These are phyloP conservation scores for Kwoniella pini DNA, from an alignment of 768 basidiomycete genomes.

Conservation along the genomic window DNA sequence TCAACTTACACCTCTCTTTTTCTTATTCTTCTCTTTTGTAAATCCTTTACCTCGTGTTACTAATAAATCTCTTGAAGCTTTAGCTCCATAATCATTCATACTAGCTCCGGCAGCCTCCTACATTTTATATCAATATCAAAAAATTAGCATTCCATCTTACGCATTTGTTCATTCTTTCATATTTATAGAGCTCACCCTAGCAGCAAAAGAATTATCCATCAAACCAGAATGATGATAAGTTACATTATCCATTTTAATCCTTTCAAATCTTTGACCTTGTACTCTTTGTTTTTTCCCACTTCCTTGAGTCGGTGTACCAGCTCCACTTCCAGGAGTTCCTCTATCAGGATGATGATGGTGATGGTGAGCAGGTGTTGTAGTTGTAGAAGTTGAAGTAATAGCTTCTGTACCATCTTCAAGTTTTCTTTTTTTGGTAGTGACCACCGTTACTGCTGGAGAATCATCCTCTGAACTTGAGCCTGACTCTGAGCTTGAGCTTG, in stretches of 20 bases:
- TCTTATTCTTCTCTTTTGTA: slow-evolving; percentile 99
- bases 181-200: slow-evolving; percentile 62
- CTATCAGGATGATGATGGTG: slow-evolving; percentile 26
- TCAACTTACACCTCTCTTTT: slow-evolving; percentile 71
- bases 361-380: slow-evolving; percentile 15
- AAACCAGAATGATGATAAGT: slow-evolving; percentile 59
- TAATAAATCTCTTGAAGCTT: slow-evolving; percentile 81
- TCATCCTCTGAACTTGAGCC: neutral
- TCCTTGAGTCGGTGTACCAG: slow-evolving; percentile 39
- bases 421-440: slow-evolving; percentile 50
- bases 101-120: slow-evolving; percentile 61
- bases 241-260: slow-evolving; percentile 70
- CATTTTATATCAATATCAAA: neutral
- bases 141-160: neutral
- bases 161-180: neutral
- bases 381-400: slow-evolving; percentile 43
- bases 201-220: slow-evolving; percentile 75
- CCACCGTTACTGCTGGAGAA: slow-evolving; percentile 18
- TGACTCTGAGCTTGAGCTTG: slow-evolving; percentile 18
- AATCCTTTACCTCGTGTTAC: slow-evolving; percentile 93
- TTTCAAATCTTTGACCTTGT: slow-evolving; percentile 71
- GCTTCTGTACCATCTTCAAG: slow-evolving; percentile 32
- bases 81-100: slow-evolving; percentile 79
- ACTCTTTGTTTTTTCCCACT: slow-evolving; percentile 35
- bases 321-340: slow-evolving; percentile 6